Base-by-base conservation (phyloP, 768 basidiomycete genomes). In the Rhodosporidiobolus odoratus region DNA sequence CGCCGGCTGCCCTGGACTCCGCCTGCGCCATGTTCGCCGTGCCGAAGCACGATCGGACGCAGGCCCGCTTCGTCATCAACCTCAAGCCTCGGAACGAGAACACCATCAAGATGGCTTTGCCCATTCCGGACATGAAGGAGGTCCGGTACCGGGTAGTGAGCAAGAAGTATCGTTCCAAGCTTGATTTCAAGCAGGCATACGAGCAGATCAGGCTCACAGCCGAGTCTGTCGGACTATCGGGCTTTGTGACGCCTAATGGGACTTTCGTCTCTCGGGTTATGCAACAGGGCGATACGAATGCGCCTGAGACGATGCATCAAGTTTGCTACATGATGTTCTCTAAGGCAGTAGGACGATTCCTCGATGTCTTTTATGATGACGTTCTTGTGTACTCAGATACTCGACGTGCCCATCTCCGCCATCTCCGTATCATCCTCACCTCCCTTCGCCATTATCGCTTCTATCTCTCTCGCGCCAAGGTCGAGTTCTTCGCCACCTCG, bases 261-360 rank as follows among this genome's bases (percentile, higher is more conserved):
- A 82, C 80, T 0, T 82, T 80, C 66, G 40, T 81, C 1, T 83
- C 82, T 32, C 65, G 75, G 5, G 80, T 82, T 2, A 81, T 83
- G 79, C 84, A 82, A 64, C 80, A 82, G 52, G 83, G 82, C 0
- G 80, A 85, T 61, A 82, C 81, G 54, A 84, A 85, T 69, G 80
- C 81, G 0, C 83, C 82, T 0, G 76, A 82, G 0, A 85, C 83
- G 0, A 85, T 83, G 62, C 84, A 85, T 62, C 47, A 76, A 0
- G 67, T 79, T 0, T 80, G 84, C 58, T 81, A 77, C 5, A 61
- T 68, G 3, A 81, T 82, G 0, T 75, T 85, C 0, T 54, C 72
- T 0, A 68, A 77, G 0, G 75, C 75, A 17, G 78, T 85, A 35
- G 82, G 83, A 0, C 75, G 76, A 2, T 79, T 83, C 54, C 82